Evolutionary conservation across 2,329 filamentous ascomycete species (phyloP), one percentile per base, ranked within the genome.

Genomic region (Xylariales sp.): DNA sequence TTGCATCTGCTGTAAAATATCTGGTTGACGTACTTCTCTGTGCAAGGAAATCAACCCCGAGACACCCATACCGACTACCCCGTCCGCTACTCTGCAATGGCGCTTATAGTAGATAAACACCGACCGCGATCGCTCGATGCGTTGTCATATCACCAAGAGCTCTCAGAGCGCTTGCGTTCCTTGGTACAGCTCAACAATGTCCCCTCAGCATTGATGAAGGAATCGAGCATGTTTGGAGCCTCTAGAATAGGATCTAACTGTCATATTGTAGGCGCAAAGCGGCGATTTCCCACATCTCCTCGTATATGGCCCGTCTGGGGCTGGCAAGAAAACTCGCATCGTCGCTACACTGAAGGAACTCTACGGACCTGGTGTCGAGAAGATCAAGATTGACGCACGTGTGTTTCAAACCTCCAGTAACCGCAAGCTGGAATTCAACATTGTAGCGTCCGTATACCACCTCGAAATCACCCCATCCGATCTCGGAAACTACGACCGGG

Each of bases 371-470:
- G 91, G 93, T 29, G 93, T 95, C n/a, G 94, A 98, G 59, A 97
- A 96, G 74, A 98, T 98, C 74, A 97, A 97, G 70, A 97, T 98
- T 65, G 93, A 98, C 59, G 88, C 89, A 11, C 86, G 93, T 47
- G 85, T 96, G 42, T 98, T 98, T 69, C 90, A 95, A 65, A 97
- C 93, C 1, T 90, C 81, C 16, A 85, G 84, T 57, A 97, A 95
- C 63, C 88, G 93, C 59, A 98, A 98, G 66, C 83, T 98, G 53
- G 93, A 98, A 66, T 98, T 98, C 77, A 98, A 96, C 68, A 95
- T 98, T 47, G 93, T 98, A 38, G 83, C 90, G 30, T 97, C 91
- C 1, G 82, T 96, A 47, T 98, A 98, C 67, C 93, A 98, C 63
- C 83, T 98, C 52, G 93, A 98, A 62, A 98, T 98, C 57, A 98